phyloP scores from a whole-genome alignment of 1,284 basidiomycete species.

The Apiotrichum porosum region DNA sequence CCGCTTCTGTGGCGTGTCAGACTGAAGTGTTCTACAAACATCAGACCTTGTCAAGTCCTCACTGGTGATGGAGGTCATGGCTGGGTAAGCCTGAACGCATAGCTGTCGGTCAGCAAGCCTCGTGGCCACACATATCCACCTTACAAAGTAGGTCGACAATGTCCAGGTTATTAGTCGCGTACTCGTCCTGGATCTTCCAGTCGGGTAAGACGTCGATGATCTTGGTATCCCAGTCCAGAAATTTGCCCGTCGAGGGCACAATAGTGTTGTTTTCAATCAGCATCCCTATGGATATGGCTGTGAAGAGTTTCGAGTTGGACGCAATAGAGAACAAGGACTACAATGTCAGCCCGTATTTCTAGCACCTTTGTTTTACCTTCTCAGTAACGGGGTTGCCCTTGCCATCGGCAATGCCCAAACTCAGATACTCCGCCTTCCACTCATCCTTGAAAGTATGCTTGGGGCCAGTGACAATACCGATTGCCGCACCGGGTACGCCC shows the following conservation, averaged over 20 bases:
- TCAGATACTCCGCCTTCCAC: neutral
- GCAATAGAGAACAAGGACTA: conserved; percentile 52
- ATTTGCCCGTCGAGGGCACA: conserved; percentile 37
- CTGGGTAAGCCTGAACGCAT: conserved; percentile 34
- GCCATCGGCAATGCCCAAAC: conserved; percentile 39
- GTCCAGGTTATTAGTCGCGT: conserved; percentile 44
- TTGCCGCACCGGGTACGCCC: conserved; percentile 3
- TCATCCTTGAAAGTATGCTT: neutral
- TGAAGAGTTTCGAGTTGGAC: conserved; percentile 54
- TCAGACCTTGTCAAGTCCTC: too few species aligned
- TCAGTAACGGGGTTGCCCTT: too few species aligned
- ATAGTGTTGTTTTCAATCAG: conserved; percentile 48
- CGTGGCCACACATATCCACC: too few species aligned
- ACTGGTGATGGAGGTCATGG: conserved; percentile 29
- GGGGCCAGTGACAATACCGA: neutral
- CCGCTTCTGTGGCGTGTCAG: too few species aligned
- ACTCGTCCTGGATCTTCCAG: conserved; percentile 49
- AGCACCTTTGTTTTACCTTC: too few species aligned
- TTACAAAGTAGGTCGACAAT: conserved; percentile 49
- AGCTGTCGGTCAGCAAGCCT: too few species aligned
- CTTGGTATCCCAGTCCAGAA: conserved; percentile 49
- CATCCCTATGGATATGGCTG: conserved; percentile 47
- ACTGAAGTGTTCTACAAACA: too few species aligned
- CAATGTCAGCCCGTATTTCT: too few species aligned
- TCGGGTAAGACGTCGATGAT: conserved; percentile 48